These are phyloP conservation scores for Penicillium egyptiacum DNA, from an alignment of 495 filamentous ascomycete genomes.

Conservation along the genomic window DNA sequence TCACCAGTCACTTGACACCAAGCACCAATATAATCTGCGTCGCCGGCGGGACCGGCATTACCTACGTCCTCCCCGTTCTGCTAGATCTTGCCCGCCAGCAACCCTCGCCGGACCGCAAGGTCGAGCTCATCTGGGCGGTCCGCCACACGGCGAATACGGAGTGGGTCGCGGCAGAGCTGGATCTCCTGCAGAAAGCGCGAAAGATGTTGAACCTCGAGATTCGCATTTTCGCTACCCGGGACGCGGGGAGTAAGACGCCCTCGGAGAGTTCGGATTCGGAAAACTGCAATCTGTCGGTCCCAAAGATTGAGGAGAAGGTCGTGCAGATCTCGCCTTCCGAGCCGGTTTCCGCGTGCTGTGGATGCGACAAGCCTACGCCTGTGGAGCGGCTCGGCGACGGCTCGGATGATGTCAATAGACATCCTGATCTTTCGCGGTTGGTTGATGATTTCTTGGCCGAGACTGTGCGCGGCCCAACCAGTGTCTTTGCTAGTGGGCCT, in stretches of 20 bases:
- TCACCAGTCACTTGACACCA: conserved; percentile 38
- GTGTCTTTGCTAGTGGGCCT: conserved; percentile 63
- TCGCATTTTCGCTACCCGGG: conserved; percentile 58
- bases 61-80: conserved; percentile 59
- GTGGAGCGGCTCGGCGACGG: conserved; percentile 15
- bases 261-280: conserved; percentile 9
- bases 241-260: not conserved
- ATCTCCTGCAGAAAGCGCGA: conserved; percentile 40
- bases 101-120: conserved; percentile 29
- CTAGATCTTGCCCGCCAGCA: conserved; percentile 40
- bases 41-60: conserved; percentile 65
- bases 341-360: conserved; percentile 12
- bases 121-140: conserved; percentile 64
- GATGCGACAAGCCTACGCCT: conserved; percentile 11
- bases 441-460: conserved; percentile 31
- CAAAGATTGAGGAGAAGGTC: conserved; percentile 12
- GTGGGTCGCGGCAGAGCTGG: conserved; percentile 60
- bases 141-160: conserved; percentile 51
- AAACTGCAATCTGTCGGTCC: conserved; percentile 8
- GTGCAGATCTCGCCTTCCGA: conserved; percentile 8
- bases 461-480: conserved; percentile 43
- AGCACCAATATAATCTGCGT: conserved; percentile 59
- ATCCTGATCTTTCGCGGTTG: conserved; percentile 32
- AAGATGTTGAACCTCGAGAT: conserved; percentile 44
- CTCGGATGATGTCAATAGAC: conserved; percentile 17